Percentiles rank a stretch among this genome's conserved stretches.
phyloP scores from a whole-genome alignment of 129 eudicot species.

The Saposhnikovia divaricata region DNA sequence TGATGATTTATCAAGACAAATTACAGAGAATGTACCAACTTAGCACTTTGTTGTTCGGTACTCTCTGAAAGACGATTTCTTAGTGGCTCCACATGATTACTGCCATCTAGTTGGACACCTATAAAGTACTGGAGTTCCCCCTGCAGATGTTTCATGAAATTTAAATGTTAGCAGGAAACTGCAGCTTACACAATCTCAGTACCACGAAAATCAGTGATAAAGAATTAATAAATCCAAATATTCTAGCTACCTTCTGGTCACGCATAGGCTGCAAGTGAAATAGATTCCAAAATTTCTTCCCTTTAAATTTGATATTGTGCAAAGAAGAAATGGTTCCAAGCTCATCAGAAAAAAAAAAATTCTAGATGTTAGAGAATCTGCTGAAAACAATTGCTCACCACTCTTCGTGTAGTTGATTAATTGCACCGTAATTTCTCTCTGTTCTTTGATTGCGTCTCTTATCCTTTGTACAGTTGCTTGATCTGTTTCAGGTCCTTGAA shows the following conservation, averaged over 20 bases:
- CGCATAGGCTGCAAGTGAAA: constrained; percentile 99
- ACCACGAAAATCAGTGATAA: not conserved
- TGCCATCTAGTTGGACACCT: constrained; percentile 98
- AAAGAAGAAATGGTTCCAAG: constrained; percentile 11
- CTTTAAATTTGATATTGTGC: constrained; percentile 27
- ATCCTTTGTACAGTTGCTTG: constrained; percentile 77
- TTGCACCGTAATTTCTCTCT: constrained; percentile 91
- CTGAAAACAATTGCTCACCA: constrained; percentile 41
- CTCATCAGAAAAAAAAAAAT: constrained; percentile 8
- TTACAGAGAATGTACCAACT: constrained; percentile 47
- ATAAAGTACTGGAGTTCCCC: constrained; percentile 98
- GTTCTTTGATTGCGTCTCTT: constrained; percentile 91
- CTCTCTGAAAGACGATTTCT: constrained; percentile 86
- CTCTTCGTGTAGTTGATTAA: constrained; percentile 95
- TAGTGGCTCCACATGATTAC: constrained; percentile 91
- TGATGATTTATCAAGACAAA: not conserved
- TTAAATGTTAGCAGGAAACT: constrained; percentile 2
- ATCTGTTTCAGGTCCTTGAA: constrained; percentile 99
- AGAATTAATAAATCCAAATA: not conserved
- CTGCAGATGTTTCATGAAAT: constrained; percentile 30
- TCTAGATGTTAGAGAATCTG: constrained; percentile 2
- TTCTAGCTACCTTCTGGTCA: constrained; percentile 69
- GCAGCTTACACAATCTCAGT: constrained; percentile 9
- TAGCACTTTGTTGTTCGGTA: constrained; percentile 83
- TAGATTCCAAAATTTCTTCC: constrained; percentile 98